These are phyloP conservation scores for Rhizopogon rudus DNA, from an alignment of 768 basidiomycete species.

Conservation along the genomic window DNA sequence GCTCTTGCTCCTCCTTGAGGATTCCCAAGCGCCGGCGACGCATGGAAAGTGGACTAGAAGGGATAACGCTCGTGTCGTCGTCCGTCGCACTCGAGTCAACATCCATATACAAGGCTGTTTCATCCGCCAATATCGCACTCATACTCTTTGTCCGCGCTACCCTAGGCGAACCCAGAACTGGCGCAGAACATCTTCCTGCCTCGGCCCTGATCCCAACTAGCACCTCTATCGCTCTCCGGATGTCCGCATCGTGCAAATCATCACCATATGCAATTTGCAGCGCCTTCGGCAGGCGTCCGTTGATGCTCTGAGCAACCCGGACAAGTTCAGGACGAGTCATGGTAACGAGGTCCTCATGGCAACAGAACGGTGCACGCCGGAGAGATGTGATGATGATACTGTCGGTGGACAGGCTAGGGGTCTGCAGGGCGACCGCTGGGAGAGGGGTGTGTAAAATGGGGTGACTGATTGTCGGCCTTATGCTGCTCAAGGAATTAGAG, in stretches of 20 bases:
- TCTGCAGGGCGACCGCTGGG: constrained; percentile 54
- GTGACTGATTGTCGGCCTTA: constrained; percentile 2
- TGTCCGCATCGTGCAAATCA: constrained; percentile 36
- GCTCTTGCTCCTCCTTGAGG: constrained; percentile 25
- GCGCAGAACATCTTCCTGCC: background rate
- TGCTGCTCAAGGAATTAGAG: constrained; percentile 13
- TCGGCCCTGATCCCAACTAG: constrained; percentile 48
- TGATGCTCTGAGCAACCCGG: constrained; percentile 48
- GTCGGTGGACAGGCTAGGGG: constrained; percentile 43
- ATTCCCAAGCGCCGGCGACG: constrained; percentile 12
- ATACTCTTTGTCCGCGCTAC: background rate
- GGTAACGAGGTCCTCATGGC: constrained; percentile 65
- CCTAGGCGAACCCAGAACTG: background rate
- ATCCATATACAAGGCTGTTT: constrained; percentile 2
- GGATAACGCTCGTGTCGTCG: background rate
- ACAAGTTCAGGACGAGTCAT: constrained; percentile 56
- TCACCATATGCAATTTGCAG: constrained; percentile 43
- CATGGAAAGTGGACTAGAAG: constrained; percentile 24
- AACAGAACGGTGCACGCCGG: constrained; percentile 58
- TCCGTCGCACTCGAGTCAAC: constrained; percentile 7
- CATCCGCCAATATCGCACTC: background rate
- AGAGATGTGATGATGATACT: constrained; percentile 63
- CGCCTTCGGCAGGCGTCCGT: constrained; percentile 47
- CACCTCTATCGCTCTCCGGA: constrained; percentile 53
- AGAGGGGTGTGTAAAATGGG: constrained; percentile 1